Evolutionary conservation across 2,329 filamentous ascomycete genomes (phyloP).

Genomic region (Trichoderma atroviride): DNA sequence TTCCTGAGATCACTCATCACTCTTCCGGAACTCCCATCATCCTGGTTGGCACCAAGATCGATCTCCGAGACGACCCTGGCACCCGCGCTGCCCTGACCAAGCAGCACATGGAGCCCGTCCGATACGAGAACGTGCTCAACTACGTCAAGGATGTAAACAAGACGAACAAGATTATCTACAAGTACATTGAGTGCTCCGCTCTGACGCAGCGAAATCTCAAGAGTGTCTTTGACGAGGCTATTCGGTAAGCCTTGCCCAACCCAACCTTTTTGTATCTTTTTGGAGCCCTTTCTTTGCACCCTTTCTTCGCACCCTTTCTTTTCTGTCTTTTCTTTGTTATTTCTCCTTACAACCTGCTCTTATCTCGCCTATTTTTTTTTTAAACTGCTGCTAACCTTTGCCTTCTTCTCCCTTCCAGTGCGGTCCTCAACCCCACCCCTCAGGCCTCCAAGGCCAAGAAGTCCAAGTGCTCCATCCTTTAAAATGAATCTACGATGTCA

Average conservation of each 20-base stretch:
- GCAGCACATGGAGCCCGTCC: conserved; percentile 96
- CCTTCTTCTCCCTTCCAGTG: conserved; percentile 47
- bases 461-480: conserved; percentile 71
- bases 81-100: conserved; percentile 81
- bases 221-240: conserved; percentile 98
- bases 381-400: conserved; percentile 29
- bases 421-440: conserved; percentile 70
- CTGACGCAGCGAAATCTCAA: conserved; percentile 96
- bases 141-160: conserved; percentile 75
- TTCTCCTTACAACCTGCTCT: not conserved
- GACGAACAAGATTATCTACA: conserved; percentile 71
- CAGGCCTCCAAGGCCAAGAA: conserved; percentile 61
- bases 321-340: not conserved
- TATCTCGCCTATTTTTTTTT: not conserved
- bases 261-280: not conserved
- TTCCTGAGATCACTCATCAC: conserved; percentile 95
- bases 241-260: conserved; percentile 67
- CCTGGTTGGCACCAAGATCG: conserved; percentile 94
- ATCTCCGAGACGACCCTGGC: conserved; percentile 84
- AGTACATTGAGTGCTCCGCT: conserved; percentile 97
- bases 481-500: conserved; percentile 40
- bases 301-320: too few species aligned
- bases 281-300: not conserved
- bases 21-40: conserved; percentile 95
- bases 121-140: conserved; percentile 85